Conservation (phyloP, 192 early-diverging fungal species). For the Coemansia aciculifera region DNA sequence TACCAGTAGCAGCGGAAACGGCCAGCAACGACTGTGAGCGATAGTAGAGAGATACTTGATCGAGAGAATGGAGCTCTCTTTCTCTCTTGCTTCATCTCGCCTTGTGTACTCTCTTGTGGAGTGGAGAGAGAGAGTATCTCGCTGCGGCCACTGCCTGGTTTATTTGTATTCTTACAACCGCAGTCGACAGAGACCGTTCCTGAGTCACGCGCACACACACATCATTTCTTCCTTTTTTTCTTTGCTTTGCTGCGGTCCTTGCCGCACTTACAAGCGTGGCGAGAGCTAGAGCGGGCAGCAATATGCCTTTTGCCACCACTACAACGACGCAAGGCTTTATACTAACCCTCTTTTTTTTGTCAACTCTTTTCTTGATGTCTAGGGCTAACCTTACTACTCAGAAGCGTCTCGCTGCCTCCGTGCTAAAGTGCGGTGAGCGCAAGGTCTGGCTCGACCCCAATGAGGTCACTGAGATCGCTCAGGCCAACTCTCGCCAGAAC, state of each 20-base stretch:
- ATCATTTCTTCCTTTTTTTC: background rate
- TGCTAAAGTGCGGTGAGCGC: slow-evolving; percentile 96
- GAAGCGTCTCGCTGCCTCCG: slow-evolving; percentile 95
- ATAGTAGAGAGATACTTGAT: background rate
- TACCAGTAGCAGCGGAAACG: background rate
- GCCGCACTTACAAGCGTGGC: background rate
- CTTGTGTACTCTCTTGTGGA: background rate
- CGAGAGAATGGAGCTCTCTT: background rate
- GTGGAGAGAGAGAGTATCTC: background rate
- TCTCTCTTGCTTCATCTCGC: background rate
- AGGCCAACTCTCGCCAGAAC: slow-evolving; percentile 98
- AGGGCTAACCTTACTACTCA: slow-evolving; percentile 81
- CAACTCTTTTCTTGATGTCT: background rate
- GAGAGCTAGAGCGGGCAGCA: background rate
- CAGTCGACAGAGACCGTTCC: slow-evolving; percentile 4
- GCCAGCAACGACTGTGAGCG: background rate
- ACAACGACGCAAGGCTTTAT: background rate
- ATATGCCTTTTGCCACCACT: background rate
- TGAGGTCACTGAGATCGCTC: slow-evolving; percentile 91
- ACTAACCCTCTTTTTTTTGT: background rate
- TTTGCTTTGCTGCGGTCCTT: background rate
- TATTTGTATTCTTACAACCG: background rate
- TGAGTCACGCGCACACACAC: background rate
- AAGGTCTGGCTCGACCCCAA: slow-evolving; percentile 99
- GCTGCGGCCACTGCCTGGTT: background rate